Base-by-base conservation (phyloP, 1,284 basidiomycete genomes). In the Puccinia triticina region DNA sequence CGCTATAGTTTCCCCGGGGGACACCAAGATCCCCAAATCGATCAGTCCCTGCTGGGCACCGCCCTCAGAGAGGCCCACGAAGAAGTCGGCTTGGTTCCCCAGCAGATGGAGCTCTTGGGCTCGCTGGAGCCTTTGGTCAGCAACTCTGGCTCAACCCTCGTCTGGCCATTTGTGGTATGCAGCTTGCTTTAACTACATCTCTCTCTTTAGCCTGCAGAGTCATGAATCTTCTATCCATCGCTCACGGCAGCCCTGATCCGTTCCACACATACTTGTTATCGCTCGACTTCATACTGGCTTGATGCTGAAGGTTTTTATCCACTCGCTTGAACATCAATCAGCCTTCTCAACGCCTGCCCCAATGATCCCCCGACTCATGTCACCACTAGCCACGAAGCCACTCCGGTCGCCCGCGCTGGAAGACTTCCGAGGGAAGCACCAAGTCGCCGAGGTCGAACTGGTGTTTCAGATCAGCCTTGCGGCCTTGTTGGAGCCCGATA, bases 41-140 rank as follows among this genome's bases (percentile, higher is more conserved):
- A 80, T 80, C 67, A 43, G 26, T 80, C 77, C 0, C 32, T 72
- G 12, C 77, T 80, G 21, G 67, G 46, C 12, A 72, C 77, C 23
- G 77, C 67, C 43, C 64, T 80, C n/a, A 64, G 77, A 46, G 77
- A 80, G 32, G 50, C 67, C 16, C 34, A 80, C 37, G 77, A 80
- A 46, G 77, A 80, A 48, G 34, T 72, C 16, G 77, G 66, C 37
- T 66, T 80, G 26, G 29, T 40, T 40, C 77, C 77, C 23, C 29
- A 73, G 16, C 77, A 80, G 43, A 43, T 73, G 2, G 77, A 80
- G 53, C 73, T 40, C 43, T 37, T 80, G 32, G 77, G 77, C 43
- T 66, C 59, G 4, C 53, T 80, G 0, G 50, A 80, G 21, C 77
- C 77, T 32, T 23, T 80, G n/a, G 0, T 43, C 55, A 80, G 67